Conservation (phyloP, 257 asterid genomes). For the Anisodus acutangulus region DNA sequence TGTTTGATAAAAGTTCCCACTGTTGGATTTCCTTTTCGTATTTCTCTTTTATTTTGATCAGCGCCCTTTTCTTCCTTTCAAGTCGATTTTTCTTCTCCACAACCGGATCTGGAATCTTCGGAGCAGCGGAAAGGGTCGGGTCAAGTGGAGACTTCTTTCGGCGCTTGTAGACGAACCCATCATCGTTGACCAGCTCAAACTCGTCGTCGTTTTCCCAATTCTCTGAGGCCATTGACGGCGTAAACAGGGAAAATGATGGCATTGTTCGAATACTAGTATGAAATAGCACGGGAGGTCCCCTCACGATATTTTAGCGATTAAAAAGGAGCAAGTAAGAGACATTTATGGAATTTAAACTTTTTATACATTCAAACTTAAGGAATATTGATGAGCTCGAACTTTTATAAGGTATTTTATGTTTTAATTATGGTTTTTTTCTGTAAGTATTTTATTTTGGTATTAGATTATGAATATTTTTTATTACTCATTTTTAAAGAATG, state of each 20-base stretch:
- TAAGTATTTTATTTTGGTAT: too few species aligned
- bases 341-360: too few species aligned
- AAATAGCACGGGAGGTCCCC: too few species aligned
- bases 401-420: neutral
- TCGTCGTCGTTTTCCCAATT: constrained; percentile 51
- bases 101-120: constrained; percentile 64
- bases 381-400: too few species aligned
- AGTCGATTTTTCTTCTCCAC: constrained; percentile 57
- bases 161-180: constrained; percentile 72
- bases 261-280: too few species aligned
- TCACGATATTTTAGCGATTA: neutral
- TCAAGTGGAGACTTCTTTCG: constrained; percentile 55
- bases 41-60: constrained; percentile 58
- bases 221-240: constrained; percentile 49
- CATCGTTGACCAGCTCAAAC: constrained; percentile 68
- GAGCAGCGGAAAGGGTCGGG: constrained; percentile 43
- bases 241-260: constrained; percentile 30
- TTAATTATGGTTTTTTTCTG: too few species aligned
- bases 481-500: too few species aligned
- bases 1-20: constrained; percentile 82
- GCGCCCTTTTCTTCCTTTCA: constrained; percentile 57
- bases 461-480: too few species aligned
- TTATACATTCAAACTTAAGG: neutral
- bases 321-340: neutral
- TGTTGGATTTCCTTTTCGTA: constrained; percentile 57